Base-by-base conservation (phyloP, 2,329 filamentous ascomycete species). In the Colletotrichum salicis region DNA sequence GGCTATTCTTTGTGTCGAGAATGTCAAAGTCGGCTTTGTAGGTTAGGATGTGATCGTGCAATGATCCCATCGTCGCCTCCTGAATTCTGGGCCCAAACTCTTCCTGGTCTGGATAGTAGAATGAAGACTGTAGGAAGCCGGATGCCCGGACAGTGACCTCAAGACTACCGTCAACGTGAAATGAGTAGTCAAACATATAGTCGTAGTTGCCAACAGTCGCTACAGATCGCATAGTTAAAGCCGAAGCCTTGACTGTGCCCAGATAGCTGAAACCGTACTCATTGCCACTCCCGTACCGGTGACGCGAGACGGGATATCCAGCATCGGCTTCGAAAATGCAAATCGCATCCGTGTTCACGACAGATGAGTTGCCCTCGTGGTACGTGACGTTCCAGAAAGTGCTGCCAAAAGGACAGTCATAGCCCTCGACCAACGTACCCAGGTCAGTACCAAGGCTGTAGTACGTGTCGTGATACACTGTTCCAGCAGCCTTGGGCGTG, bases 181-280 rank as follows among this genome's bases (percentile, higher is more conserved):
- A 82, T 11, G 68, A 75, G 64, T 82, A 82, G 64, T 78, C 78
- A 65, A 82, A 83, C 71, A 82, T 78, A 74, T 82, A 82, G 69
- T 85, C 84, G 67, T 85, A 85, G 70, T 85, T 85, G 7, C 83
- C 83, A 5, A 85, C 78, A 0, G 82, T 78, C 15, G 75, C 73
- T 12, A 77, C 74, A 4, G 72, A 72, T 4, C 76, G 73, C 29
- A 73, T 73, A 1, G 74, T 77, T 11, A 76, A 73, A 6, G 76
- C 76, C 0, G 81, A 79, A 24, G 76, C 77, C 68, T 82, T 81
- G 10, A 80, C 78, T 0, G 78, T 77, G 7, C 77, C 79, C 5
- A 82, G 73, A 35, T 79, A 77, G 2, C 64, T 64, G 63, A 81
- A 81, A 2, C 79, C 79, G 24, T 76, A 79, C 13, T 72, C 75